A percentile compares a stretch with the other conserved stretches of the same genome.
Evolutionary conservation across 495 filamentous ascomycete species (phyloP).

Genomic region (Clohesyomyces aquaticus): DNA sequence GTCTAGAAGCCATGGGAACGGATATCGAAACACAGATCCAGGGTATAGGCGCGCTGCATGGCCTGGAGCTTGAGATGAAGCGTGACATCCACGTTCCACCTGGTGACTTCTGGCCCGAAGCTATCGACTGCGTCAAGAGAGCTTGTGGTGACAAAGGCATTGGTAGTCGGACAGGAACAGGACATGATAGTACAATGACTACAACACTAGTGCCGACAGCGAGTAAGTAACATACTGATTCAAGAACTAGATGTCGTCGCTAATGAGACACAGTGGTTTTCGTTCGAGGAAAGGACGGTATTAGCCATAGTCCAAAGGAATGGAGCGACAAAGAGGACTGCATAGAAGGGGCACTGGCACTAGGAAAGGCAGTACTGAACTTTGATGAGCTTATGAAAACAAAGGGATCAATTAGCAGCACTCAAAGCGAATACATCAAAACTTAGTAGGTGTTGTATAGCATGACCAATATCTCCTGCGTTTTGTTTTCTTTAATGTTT

Average conservation of each 20-base stretch:
- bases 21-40: conserved; percentile 24
- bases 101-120: conserved; percentile 31
- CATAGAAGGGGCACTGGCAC: conserved; percentile 17
- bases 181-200: conserved; percentile 33
- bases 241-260: no score
- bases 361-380: conserved; percentile 27
- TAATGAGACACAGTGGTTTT: no score
- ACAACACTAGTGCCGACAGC: conserved; percentile 6
- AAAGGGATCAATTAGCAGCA: conserved; percentile 2
- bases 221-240: no score
- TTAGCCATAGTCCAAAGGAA: conserved; percentile 21
- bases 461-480: no score
- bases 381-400: conserved; percentile 30
- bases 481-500: no score
- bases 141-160: conserved; percentile 30
- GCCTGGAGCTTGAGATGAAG: conserved; percentile 22
- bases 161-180: conserved; percentile 18
- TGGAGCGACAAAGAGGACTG: conserved; percentile 32
- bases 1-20: conserved; percentile 20
- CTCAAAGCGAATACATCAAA: no score
- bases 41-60: conserved; percentile 21
- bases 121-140: conserved; percentile 25
- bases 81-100: conserved; percentile 25
- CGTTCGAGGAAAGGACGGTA: conserved; percentile 24
- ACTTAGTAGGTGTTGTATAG: no score